Evolutionary conservation across 305 asterid genomes (phyloP).

Genomic region (Solanum chacoense): DNA sequence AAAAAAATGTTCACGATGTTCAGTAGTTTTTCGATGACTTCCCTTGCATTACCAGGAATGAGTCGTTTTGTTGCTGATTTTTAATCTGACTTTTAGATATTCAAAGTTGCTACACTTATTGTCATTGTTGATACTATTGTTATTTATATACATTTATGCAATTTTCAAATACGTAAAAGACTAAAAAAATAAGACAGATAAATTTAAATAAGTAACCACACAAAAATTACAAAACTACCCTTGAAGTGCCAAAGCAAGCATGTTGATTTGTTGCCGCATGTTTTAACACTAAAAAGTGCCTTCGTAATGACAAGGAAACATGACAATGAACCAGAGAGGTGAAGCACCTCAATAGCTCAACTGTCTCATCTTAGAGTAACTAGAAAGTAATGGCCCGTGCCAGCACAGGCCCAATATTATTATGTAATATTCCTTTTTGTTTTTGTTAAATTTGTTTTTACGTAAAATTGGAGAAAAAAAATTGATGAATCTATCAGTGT

Average conservation of each 20-base stretch:
- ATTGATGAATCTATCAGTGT: too few species aligned
- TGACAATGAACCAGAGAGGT: background rate
- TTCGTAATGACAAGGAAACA: background rate
- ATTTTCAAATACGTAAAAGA: too few species aligned
- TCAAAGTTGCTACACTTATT: background rate
- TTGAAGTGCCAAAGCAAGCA: background rate
- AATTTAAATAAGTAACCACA: background rate
- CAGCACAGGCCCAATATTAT: too few species aligned
- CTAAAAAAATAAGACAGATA: background rate
- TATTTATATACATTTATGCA: background rate
- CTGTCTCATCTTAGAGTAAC: background rate
- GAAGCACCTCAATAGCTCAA: background rate
- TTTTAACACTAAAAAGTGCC: background rate
- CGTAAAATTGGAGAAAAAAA: too few species aligned
- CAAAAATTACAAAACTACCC: background rate
- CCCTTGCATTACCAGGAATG: too few species aligned
- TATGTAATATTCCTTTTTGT: too few species aligned
- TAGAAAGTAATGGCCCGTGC: too few species aligned
- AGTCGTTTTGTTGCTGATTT: too few species aligned
- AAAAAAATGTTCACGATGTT: too few species aligned
- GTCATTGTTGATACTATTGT: background rate
- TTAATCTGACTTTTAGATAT: too few species aligned
- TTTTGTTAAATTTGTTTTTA: too few species aligned
- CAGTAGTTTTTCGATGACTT: too few species aligned
- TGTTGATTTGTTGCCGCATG: background rate